Percentiles rank a stretch among this genome's conserved stretches.
Conservation (phyloP, 2,329 filamentous ascomycete genomes). For the Diaporthe longicolla region DNA sequence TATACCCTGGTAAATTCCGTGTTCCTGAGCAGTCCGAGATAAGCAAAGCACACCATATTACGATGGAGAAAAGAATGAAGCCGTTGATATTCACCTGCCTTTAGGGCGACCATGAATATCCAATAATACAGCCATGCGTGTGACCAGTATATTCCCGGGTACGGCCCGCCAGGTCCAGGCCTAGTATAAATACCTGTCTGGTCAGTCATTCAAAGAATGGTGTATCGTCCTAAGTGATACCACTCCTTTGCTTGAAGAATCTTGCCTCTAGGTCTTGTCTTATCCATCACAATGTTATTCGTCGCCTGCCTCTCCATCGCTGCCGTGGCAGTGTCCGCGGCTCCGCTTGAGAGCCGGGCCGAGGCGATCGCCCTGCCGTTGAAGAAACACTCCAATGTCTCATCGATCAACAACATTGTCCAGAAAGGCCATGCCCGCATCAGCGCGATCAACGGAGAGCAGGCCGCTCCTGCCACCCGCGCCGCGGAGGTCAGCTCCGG, state of each 20-base stretch:
- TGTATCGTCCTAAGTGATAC: background rate
- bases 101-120: background rate
- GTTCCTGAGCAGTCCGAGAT: slow-evolving; percentile 14
- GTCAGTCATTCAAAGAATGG: background rate
- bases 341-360: slow-evolving; percentile 45
- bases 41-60: slow-evolving; percentile 19
- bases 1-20: background rate
- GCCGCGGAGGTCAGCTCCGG: slow-evolving; percentile 44
- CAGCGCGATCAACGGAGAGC: slow-evolving; percentile 44
- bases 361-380: slow-evolving; percentile 45
- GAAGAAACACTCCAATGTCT: slow-evolving; percentile 46
- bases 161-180: background rate
- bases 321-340: slow-evolving; percentile 46
- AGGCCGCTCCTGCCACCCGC: slow-evolving; percentile 22
- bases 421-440: slow-evolving; percentile 47
- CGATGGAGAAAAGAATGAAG: slow-evolving; percentile 5
- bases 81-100: slow-evolving; percentile 28
- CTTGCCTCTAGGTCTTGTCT: background rate
- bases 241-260: background rate
- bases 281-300: slow-evolving; percentile 28
- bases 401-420: slow-evolving; percentile 47
- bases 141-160: background rate
- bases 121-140: background rate
- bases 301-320: slow-evolving; percentile 36
- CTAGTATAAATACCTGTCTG: slow-evolving; percentile 18